Percentiles rank a stretch among this genome's conserved stretches.
phyloP scores from a whole-genome alignment of 2,329 filamentous ascomycete genomes.

The Daldinia eschscholtzii region DNA sequence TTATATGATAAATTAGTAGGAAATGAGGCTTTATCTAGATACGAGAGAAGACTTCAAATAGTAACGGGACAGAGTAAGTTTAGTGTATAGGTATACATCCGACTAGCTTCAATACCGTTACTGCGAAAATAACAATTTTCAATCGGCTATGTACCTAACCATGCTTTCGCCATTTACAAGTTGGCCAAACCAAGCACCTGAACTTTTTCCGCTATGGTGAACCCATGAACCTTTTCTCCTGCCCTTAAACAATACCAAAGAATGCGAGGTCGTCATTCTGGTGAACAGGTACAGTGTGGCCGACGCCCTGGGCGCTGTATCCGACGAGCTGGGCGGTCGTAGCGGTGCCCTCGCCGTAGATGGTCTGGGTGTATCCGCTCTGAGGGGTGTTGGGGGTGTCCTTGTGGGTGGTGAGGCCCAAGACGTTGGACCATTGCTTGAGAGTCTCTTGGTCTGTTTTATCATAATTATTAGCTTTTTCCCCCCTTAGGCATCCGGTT shows the following conservation, averaged over 20 bases:
- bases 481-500: no score
- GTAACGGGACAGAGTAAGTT: neutral
- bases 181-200: neutral
- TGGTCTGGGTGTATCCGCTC: slow-evolving; percentile 55
- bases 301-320: slow-evolving; percentile 53
- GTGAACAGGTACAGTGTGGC: slow-evolving; percentile 54
- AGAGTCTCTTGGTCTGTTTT: slow-evolving; percentile 54
- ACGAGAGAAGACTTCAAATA: no score
- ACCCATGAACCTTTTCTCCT: neutral
- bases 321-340: slow-evolving; percentile 51
- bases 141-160: neutral
- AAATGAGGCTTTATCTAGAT: neutral
- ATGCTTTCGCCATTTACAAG: slow-evolving; percentile 8
- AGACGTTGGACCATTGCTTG: slow-evolving; percentile 63
- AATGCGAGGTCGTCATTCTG: slow-evolving; percentile 54
- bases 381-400: slow-evolving; percentile 52
- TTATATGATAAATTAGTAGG: neutral
- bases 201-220: neutral
- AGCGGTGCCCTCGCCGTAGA: slow-evolving; percentile 53
- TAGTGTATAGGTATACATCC: neutral
- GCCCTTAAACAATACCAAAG: slow-evolving; percentile 50
- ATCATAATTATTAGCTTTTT: slow-evolving; percentile 28
- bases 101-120: slow-evolving; percentile 4
- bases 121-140: slow-evolving; percentile 8
- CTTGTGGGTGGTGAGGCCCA: slow-evolving; percentile 53